Conservation (phyloP, 208 protist genomes). For the Wallacemonas rigidus region DNA sequence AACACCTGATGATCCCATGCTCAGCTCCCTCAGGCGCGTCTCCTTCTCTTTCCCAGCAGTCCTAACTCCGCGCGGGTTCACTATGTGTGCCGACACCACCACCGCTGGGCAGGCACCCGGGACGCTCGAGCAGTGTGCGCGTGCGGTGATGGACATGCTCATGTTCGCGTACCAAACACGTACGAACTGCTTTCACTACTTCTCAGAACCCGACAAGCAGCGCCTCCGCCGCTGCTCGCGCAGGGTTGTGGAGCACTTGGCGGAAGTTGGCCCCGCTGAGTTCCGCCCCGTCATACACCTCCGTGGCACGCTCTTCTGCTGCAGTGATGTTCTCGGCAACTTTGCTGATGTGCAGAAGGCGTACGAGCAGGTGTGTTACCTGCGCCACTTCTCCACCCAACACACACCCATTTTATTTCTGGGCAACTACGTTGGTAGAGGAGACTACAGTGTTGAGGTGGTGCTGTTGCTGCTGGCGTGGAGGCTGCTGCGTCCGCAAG, state of each 20-base stretch:
- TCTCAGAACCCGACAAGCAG: slow-evolving; percentile 9
- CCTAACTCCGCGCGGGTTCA: slow-evolving; percentile 6
- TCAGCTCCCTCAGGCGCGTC: neutral
- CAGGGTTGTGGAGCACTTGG: slow-evolving; percentile 2
- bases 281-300: slow-evolving; percentile 38
- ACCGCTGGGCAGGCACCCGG: neutral
- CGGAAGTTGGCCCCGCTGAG: slow-evolving; percentile 11
- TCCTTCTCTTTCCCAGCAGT: neutral
- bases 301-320: slow-evolving; percentile 57
- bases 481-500: slow-evolving; percentile 53
- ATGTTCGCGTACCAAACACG: slow-evolving; percentile 11
- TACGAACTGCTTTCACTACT: slow-evolving; percentile 15
- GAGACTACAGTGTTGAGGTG: slow-evolving; percentile 77
- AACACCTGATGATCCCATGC: slow-evolving; percentile 6
- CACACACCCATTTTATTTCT: slow-evolving; percentile 93
- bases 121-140: slow-evolving; percentile 10
- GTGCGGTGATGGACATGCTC: neutral
- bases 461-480: slow-evolving; percentile 74
- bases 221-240: slow-evolving; percentile 6
- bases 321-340: slow-evolving; percentile 74
- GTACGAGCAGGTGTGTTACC: slow-evolving; percentile 37
- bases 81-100: neutral
- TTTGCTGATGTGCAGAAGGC: slow-evolving; percentile 59
- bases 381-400: slow-evolving; percentile 51
- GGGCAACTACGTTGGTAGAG: slow-evolving; percentile 97